Percentiles rank a stretch among this genome's conserved stretches.
Evolutionary conservation across 2,329 filamentous ascomycete species (phyloP).

Genomic region (Xylariaceae sp.): DNA sequence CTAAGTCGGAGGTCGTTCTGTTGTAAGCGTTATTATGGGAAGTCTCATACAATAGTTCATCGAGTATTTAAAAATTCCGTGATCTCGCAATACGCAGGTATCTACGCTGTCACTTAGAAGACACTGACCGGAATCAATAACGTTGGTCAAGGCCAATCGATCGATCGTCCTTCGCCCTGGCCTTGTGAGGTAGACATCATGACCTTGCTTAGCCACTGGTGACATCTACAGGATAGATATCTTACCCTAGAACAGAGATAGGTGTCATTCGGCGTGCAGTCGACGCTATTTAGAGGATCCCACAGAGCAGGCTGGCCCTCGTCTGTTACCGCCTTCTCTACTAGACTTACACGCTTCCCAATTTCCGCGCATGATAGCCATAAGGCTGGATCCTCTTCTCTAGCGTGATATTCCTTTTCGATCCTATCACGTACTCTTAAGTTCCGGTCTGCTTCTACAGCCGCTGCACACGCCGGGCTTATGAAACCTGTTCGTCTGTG

Average conservation of each 20-base stretch:
- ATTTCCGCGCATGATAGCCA: slow-evolving; percentile 17
- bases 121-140: no score
- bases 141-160: no score
- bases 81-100: no score
- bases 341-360: slow-evolving; percentile 9
- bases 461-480: slow-evolving; percentile 12
- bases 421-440: slow-evolving; percentile 9
- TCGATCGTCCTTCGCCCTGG: no score
- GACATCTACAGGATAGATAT: slow-evolving; percentile 20
- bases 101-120: no score
- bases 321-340: slow-evolving; percentile 12
- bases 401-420: slow-evolving; percentile 11
- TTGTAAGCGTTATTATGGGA: no score
- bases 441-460: slow-evolving; percentile 14
- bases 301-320: slow-evolving; percentile 7
- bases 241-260: slow-evolving; percentile 24
- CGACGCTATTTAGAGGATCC: slow-evolving; percentile 3
- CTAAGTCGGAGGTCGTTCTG: no score
- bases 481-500: slow-evolving; percentile 16
- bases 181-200: slow-evolving; percentile 5
- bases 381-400: slow-evolving; percentile 13
- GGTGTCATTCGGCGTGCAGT: slow-evolving; percentile 19
- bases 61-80: no score
- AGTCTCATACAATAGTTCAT: no score
- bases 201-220: slow-evolving; percentile 12